Evolutionary conservation across 1,139 yeast genomes (phyloP), one percentile per base, ranked within the genome.

Genomic region (Debaryomyces nepalensis): DNA sequence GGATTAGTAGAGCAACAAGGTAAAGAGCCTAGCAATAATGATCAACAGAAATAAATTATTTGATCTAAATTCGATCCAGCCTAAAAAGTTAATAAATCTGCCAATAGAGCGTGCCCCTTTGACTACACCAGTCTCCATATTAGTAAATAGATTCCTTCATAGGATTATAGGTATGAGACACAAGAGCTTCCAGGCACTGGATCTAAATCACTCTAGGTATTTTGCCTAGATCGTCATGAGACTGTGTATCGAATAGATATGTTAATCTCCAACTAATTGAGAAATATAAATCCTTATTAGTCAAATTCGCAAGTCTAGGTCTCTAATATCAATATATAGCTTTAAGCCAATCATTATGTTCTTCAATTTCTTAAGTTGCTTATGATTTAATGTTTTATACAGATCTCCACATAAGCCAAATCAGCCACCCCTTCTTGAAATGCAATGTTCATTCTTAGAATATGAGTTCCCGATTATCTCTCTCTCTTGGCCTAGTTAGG

Each of bases 1-100:
- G 53, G 53, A 46, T 39, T 59, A 26, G 44, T 62, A 8, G 61
- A 60, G 44, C 46, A 57, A 14, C 40, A 38, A 32, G 39, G 43
- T 19, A 34, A 37, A 41, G 29, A 33, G 26, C 33, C 27, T 38
- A 32, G 18, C 37, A 30, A 41, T 37, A 31, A 31, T 12, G 29
- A 21, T 5, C 30, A 8, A 8, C 15, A 8, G 30, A 34, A 23
- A 11, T 34, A 24, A 26, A 19, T 26, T 9, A 11, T 8, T 4
- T 9, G 14, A 11, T 26, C 30, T 23, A 18, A 10, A 22, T 12
- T n/a, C n/a, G n/a, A n/a, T n/a, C n/a, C n/a, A n/a, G n/a, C n/a
- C n/a, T n/a, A n/a, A n/a, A n/a, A n/a, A n/a, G n/a, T n/a, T n/a
- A n/a, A n/a, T n/a, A n/a, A n/a, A n/a, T n/a, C n/a, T n/a, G n/a